Evolutionary conservation across 805 yeast genomes (phyloP), one percentile per base, ranked within the genome.

Genomic region (Wickerhamiella shivajii): DNA sequence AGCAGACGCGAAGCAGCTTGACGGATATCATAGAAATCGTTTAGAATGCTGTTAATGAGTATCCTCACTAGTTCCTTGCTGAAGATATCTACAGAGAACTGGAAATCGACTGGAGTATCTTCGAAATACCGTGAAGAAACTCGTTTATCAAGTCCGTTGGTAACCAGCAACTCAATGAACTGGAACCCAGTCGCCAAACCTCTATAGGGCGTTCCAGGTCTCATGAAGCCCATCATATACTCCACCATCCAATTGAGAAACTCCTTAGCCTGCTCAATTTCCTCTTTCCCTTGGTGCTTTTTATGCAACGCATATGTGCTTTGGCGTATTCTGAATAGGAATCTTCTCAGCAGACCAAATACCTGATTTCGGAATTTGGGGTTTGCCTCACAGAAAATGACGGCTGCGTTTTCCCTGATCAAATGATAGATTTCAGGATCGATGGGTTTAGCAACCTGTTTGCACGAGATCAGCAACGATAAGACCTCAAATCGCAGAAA

Each of bases 11-110:
- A 63, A 1, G 81, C 59, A 7, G 48, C 37, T 4, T 62, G 60
- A 39, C 97, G 64, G 13, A 85, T 65, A 49, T 84, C 95, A 37
- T 78, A 83, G 53, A 72, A 84, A 40, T 77, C 75, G 49, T 77
- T 76, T 19, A 72, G 58, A 6, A 79, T 57, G 35, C 71, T 71
- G 42, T 76, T 78, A 13, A 77, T 51, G 33, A 84, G 54, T 6
- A 70, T 46, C 31, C 74, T 56, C 1, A 67, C 46, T 18, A 69
- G 42, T 1, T 54, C 49, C 13, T 56, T 50, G 13, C 53, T 46
- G 41, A 62, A 68, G 1, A 77, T 43, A 0, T 55, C 45, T 1
- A 74, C 42, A 15, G 59, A 41, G 46, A 66, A 71, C 6, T 75
- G 72, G 45, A 61, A 68, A 18, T 53, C 58, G 31, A 69, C 60